Base-by-base conservation (phyloP, 164 flowering plant species). In the Sextonia rubra region DNA sequence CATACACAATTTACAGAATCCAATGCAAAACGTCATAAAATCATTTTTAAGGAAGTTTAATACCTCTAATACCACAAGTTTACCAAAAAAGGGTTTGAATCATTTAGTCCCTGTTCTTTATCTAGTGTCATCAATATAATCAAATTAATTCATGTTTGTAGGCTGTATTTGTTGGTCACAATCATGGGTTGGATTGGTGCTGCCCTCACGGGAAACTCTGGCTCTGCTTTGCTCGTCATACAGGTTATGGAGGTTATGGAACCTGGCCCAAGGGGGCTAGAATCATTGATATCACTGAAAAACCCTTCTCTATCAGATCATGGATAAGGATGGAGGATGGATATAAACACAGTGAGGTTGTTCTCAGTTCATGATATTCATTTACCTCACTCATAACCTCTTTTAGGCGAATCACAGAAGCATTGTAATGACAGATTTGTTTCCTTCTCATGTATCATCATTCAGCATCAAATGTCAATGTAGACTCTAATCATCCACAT, bases 311-410 rank as follows among this genome's bases (percentile, higher is more conserved):
- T 26, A 73, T 90, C 70, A 87, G 83, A 75, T 88, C 97, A 30
- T 94, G 98, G 97, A 89, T 92, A 72, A 87, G 94, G 74, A 94
- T 94, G 97, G 98, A 94, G 72, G 85, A 91, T 81, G 91, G 90
- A 27, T n/a, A 1, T 12, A 68, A 70, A 7, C 94, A 91, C 70
- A 93, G 98, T 77, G 83, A 86, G 73, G 80, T 91, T 15, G 30
- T 80, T 60, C 76, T 92, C 76, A 74, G 77, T 75, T 78, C 83
- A 63, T 79, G 77, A 78, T 12, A 12, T 12, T 49, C 56, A 6
- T 47, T 47, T 12, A 47, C 49, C 49, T 6, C 12, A 6, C 12
- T 47, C 12, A 47, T 47, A 47, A 47, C 7, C 7, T 47, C 11
- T 6, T 12, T 47, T 7, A 47, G 49, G 0, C 7, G 49, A 47